These are phyloP conservation scores for Solanum pinnatisectum DNA, from an alignment of 257 asterid species.

Conservation along the genomic window DNA sequence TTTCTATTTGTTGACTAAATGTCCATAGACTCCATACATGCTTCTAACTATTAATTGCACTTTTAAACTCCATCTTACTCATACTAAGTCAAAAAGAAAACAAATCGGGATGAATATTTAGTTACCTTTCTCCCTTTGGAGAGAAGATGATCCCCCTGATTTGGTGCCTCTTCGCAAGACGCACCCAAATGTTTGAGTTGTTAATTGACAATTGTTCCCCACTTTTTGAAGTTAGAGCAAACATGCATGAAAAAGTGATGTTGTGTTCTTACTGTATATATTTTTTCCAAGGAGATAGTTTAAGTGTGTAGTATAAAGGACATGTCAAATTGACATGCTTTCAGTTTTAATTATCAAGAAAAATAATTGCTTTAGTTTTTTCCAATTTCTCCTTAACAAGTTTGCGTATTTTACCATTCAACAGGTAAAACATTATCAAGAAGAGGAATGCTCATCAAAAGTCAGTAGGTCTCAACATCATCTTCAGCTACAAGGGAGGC, in stretches of 20 bases:
- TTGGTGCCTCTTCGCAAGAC: too few species aligned
- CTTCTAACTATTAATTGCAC: background rate
- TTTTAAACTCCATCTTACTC: background rate
- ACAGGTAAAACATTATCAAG: background rate
- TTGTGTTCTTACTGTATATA: background rate
- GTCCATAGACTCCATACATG: too few species aligned
- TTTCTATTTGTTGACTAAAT: background rate
- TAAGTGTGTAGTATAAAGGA: background rate
- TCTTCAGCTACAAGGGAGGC: background rate
- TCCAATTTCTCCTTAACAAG: background rate
- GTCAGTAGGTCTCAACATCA: slow-evolving; percentile 1
- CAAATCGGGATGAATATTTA: background rate
- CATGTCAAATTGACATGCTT: background rate
- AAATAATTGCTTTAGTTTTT: background rate
- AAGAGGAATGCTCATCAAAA: background rate
- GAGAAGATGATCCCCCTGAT: too few species aligned
- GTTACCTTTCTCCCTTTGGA: too few species aligned
- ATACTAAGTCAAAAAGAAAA: background rate
- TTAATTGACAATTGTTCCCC: background rate
- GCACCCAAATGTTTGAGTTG: background rate
- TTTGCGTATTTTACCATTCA: background rate
- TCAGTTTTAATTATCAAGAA: background rate
- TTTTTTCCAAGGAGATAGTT: background rate
- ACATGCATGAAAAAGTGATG: background rate
- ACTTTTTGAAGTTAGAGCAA: background rate